phyloP scores from a whole-genome alignment of 1,139 yeast genomes.

The Lodderomyces margitis region DNA sequence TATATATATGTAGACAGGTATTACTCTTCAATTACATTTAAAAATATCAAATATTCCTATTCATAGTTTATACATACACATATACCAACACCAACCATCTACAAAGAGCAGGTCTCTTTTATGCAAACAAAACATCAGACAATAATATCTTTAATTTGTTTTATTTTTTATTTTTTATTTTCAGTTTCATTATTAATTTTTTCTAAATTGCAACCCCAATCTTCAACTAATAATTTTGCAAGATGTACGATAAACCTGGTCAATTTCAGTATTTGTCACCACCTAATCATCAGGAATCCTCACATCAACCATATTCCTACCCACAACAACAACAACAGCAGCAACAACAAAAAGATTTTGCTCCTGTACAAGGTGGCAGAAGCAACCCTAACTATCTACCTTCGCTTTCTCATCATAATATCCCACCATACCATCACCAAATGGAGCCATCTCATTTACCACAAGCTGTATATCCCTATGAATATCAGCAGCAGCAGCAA shows the following conservation, averaged over 20 bases:
- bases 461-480: not conserved
- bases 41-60: no score
- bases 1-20: no score
- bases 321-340: constrained; percentile 8
- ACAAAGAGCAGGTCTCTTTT: not conserved
- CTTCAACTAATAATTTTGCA: no score
- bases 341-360: not conserved
- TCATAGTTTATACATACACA: no score
- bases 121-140: no score
- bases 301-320: not conserved
- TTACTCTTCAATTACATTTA: no score
- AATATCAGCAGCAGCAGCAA: not conserved
- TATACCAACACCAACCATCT: no score
- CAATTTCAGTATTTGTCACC: not conserved
- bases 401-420: not conserved
- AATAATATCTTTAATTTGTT: no score
- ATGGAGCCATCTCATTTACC: not conserved
- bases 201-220: no score
- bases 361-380: not conserved
- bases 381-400: not conserved
- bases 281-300: constrained; percentile 1
- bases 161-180: no score
- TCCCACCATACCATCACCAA: not conserved
- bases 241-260: constrained; percentile 1
- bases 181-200: no score